A percentile compares a stretch with the other conserved stretches of the same genome.
Evolutionary conservation across 1,139 yeast genomes (phyloP).

Genomic region (Zhuliangozyma blackwelliae): DNA sequence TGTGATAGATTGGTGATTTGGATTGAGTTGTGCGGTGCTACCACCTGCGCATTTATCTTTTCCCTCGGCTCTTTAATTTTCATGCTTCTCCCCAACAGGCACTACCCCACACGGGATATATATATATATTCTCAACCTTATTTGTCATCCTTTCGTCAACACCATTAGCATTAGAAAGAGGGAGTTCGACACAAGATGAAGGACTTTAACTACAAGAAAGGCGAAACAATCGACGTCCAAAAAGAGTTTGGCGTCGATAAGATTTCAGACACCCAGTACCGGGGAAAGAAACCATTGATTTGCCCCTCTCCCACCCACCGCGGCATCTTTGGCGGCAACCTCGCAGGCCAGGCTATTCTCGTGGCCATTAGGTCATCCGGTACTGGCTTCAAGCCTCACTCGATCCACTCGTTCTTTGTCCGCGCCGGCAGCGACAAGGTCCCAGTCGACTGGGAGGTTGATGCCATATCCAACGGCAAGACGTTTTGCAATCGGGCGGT

Average conservation of each 20-base stretch:
- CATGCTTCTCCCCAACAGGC: too few relatives aligned
- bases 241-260: constrained; percentile 20
- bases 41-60: too few relatives aligned
- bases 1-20: background rate
- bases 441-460: constrained; percentile 32
- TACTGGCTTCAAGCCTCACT: constrained; percentile 31
- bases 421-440: constrained; percentile 19
- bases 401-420: constrained; percentile 33
- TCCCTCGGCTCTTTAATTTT: too few relatives aligned
- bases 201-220: constrained; percentile 10
- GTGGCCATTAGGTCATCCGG: constrained; percentile 28
- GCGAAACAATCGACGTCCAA: constrained; percentile 12
- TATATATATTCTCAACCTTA: too few relatives aligned
- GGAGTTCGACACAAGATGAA: background rate
- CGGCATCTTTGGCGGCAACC: constrained; percentile 35
- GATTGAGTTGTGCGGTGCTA: background rate
- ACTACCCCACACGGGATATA: too few relatives aligned
- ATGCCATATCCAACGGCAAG: constrained; percentile 47
- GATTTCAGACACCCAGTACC: constrained; percentile 15
- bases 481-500: constrained; percentile 58
- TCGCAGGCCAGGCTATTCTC: constrained; percentile 34
- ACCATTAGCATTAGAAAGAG: too few relatives aligned
- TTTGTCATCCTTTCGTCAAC: too few relatives aligned
- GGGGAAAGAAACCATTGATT: constrained; percentile 20
- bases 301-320: constrained; percentile 22